phyloP scores from a whole-genome alignment of 352 stramenopile species.

The Phytophthora brassicae region DNA sequence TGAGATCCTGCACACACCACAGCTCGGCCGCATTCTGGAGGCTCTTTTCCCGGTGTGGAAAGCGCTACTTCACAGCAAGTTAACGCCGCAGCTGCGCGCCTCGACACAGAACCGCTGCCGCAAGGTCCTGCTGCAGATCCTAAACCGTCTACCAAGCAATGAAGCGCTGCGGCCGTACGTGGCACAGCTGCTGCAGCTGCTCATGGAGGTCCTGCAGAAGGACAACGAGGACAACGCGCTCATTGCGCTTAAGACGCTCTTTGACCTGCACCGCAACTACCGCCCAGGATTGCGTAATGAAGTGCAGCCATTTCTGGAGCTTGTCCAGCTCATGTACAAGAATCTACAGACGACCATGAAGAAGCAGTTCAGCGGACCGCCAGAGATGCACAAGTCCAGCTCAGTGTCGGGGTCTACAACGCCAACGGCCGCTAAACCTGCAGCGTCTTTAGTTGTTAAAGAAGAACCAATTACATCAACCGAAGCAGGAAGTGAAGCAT shows the following conservation, averaged over 20 bases:
- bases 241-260: slow-evolving; percentile 94
- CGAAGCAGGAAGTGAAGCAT: slow-evolving; percentile 1
- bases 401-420: slow-evolving; percentile 23
- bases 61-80: slow-evolving; percentile 72
- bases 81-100: slow-evolving; percentile 73
- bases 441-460: slow-evolving; percentile 9
- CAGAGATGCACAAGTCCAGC: slow-evolving; percentile 36
- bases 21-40: slow-evolving; percentile 91
- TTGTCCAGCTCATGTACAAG: slow-evolving; percentile 91
- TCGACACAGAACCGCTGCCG: slow-evolving; percentile 88
- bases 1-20: slow-evolving; percentile 87
- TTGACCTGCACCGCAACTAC: slow-evolving; percentile 97
- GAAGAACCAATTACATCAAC: slow-evolving; percentile 15
- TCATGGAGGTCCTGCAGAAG: slow-evolving; percentile 92
- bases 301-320: slow-evolving; percentile 88
- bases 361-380: slow-evolving; percentile 78
- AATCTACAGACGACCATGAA: slow-evolving; percentile 81
- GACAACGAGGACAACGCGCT: slow-evolving; percentile 98
- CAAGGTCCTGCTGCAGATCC: slow-evolving; percentile 93
- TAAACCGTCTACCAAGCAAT: slow-evolving; percentile 94
- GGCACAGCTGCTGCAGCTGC: slow-evolving; percentile 88
- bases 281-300: slow-evolving; percentile 87
- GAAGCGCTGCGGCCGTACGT: slow-evolving; percentile 95
- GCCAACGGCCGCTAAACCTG: slow-evolving; percentile 22
- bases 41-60: slow-evolving; percentile 91